Conservation (phyloP, 352 stramenopile genomes). For the Achlya hypogyna region DNA sequence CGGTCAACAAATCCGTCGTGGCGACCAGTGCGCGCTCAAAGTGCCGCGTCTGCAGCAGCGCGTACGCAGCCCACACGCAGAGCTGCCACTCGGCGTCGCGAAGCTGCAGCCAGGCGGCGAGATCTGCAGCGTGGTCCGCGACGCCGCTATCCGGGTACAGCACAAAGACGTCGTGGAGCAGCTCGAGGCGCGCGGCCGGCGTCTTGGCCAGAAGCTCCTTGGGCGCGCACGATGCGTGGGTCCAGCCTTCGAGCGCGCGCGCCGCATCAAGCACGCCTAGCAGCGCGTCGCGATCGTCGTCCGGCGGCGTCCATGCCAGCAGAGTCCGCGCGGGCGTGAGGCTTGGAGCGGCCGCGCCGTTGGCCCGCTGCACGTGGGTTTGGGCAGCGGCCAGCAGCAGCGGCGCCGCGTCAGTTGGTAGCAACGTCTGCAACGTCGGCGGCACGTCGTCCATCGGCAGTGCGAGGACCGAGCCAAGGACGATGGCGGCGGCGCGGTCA, state of each 20-base stretch:
- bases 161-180: background rate
- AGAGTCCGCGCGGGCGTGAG: background rate
- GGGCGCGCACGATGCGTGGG: background rate
- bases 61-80: slow-evolving; percentile 7
- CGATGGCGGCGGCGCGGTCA: background rate
- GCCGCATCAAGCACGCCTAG: background rate
- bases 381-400: background rate
- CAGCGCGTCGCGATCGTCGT: background rate
- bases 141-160: background rate
- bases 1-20: background rate
- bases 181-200: background rate
- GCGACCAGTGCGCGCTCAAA: background rate
- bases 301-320: background rate
- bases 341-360: background rate
- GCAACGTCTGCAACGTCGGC: background rate
- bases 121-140: background rate
- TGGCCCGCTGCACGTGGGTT: background rate
- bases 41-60: background rate
- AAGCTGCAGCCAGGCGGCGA: background rate
- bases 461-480: background rate
- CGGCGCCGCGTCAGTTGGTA: background rate
- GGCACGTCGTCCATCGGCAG: background rate
- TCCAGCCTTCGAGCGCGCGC: background rate
- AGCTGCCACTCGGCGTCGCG: background rate
- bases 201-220: background rate